Evolutionary conservation across 1,139 yeast genomes (phyloP), one percentile per base, ranked within the genome.

Genomic region (Hansenula lynferdii): DNA sequence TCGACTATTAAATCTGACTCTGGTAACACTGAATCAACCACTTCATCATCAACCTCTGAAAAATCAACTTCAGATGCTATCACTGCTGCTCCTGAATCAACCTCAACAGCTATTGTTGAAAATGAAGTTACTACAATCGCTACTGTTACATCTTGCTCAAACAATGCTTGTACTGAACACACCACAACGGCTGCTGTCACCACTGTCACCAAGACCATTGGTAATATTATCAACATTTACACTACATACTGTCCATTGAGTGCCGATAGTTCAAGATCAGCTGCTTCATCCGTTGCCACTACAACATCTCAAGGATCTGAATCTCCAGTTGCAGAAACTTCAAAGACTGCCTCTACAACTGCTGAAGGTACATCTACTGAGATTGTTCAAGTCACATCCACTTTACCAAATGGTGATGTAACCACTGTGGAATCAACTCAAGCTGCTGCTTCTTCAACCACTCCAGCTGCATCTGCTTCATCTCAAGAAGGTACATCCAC

Each of bases 221-320:
- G 34, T 21, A 34, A 34, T 21, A 31, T 34, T 17, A 32, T 37
- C n/a, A 22, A 30, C 12, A 14, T 34, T n/a, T 37, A 37, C 37
- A 37, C 40, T 17, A 37, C 40, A 25, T 37, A 37, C 15, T 37
- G 40, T 37, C 40, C 40, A 29, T 34, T 37, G 12, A 34, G 27
- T 4, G 20, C 28, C 20, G 34, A 33, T 4, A 12, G 14, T 19
- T 6, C 24, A 24, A 11, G 11, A 8, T 2, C 14, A 5, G 15
- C 18, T n/a, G 19, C 18, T 5, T 34, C 36, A 15, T 22, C 31
- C n/a, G n/a, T n/a, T 5, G 15, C 14, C 14, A 23, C 11, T 14
- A 11, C n/a, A n/a, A n/a, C n/a, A n/a, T n/a, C n/a, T n/a, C n/a
- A 14, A n/a, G 33, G 9, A 15, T 8, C n/a, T n/a, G n/a, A 20